Base-by-base conservation (phyloP, 2,329 filamentous ascomycete genomes). In the Nemania sp. region DNA sequence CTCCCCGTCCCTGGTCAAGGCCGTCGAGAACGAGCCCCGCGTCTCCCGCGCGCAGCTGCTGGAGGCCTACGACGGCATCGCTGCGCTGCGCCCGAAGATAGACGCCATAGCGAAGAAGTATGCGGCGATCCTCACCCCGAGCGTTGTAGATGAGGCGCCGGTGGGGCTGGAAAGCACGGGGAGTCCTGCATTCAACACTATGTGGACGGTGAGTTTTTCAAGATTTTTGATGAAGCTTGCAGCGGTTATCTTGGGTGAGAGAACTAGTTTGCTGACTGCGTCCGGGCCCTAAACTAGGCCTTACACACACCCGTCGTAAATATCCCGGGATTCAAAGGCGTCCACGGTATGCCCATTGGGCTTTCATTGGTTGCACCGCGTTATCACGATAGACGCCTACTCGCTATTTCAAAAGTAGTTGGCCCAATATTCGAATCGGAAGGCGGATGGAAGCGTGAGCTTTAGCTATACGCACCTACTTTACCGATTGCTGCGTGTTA, bases 271-370 rank as follows among this genome's bases (percentile, higher is more conserved):
- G 12, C 42, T 56, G 40, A 45, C 23, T 8, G 22, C n/a, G 11
- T 19, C 49, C 20, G 8, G 12, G 31, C 3, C 9, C 9, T 12
- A n/a, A n/a, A n/a, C n/a, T n/a, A 75, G 72, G 73, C 72, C 9
- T 68, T 88, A 12, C 84, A 88, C 56, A 79, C 76, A 1, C 85
- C 85, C 0, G 81, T 83, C 0, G 68, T 87, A n/a, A 87, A 88
- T 54, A 67, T 88, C 0, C 83, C 84, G 0, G 84, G 83, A 0
- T 87, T 88, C 59, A 68, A 73, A 28, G 84, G 85, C 0, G 72
- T 73, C 24, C 74, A 80, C 53, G 77, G 74, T 0, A 68, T 88
- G 74, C 86, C 85, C 0, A 75, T 88, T 31, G 85, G 86, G 0
- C 60, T 84, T 17, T 81, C 79, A 0, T 62, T 83, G 1, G 76